Base-by-base conservation (phyloP, 441 rosid species). In the Viola pubescens region DNA sequence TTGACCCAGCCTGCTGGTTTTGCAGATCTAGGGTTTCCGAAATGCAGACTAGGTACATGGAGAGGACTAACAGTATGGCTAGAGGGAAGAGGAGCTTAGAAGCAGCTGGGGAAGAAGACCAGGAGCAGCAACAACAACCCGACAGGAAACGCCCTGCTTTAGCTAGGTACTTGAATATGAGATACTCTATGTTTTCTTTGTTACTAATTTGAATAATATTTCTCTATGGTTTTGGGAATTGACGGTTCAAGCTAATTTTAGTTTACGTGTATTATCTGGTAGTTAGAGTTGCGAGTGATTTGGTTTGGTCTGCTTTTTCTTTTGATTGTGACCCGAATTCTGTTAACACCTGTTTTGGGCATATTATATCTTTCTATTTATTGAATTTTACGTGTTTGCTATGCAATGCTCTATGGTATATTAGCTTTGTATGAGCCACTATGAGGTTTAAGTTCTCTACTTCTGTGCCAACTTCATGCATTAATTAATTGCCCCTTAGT, bases 111-210 rank as follows among this genome's bases (percentile, higher is more conserved):
- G 86, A 78, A 19, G 97, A 83, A 49, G 88, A 26, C 37, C 6
- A 9, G 38, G 5, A 51, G 37, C n/a, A 52, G 40, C 39, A 82
- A 7, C 81, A 81, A 74, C 83, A 80, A 71, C 90, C 97, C 19
- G 98, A 88, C 66, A 74, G 86, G 8, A 91, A 94, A 58, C 87
- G 97, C 3, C 99, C 97, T 14, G 98, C 98, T 69, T 80, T 94
- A 56, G 92, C 98, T 65, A 91, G 94, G 99, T 88, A 56, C 6
- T 13, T 49, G 19, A 14, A 49, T 53, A 34, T 26, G 10, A 9
- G 48, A 0, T 49, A 7, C 16, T 11, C 41, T 48, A 55, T 41
- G 14, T 14, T 63, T 52, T 10, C 13, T 44, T 42, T 9, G 56
- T 14, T 60, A 26, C 34, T 34, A 47, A 10, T 37, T 39, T 37